Percentiles rank a stretch among this genome's conserved stretches.
These are phyloP conservation scores for Podila horticola DNA, from an alignment of 192 early-diverging fungal species.

Conservation along the genomic window DNA sequence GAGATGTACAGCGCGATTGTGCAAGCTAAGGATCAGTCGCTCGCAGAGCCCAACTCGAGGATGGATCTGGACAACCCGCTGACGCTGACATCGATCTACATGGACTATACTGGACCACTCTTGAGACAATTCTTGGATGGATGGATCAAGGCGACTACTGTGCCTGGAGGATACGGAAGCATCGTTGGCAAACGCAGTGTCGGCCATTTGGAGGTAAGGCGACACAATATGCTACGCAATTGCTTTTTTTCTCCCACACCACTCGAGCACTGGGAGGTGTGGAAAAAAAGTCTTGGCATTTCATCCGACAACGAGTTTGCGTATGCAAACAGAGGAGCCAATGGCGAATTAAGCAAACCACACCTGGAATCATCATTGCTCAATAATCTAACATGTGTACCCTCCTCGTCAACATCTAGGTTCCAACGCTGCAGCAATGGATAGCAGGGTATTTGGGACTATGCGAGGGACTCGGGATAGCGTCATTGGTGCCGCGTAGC, in stretches of 20 bases:
- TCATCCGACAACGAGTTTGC: neutral
- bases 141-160: conserved; percentile 22
- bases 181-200: conserved; percentile 26
- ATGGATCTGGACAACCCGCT: neutral
- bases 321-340: too few relatives aligned
- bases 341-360: too few relatives aligned
- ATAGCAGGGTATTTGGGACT: conserved; percentile 35
- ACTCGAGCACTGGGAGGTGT: too few relatives aligned
- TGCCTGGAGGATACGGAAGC: conserved; percentile 34
- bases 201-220: conserved; percentile 28
- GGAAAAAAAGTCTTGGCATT: conserved; percentile 24
- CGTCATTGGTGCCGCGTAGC: conserved; percentile 2
- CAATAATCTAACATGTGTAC: too few relatives aligned
- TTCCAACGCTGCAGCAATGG: conserved; percentile 35
- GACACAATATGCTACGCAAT: neutral
- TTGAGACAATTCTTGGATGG: conserved; percentile 28
- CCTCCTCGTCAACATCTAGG: neutral
- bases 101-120: conserved; percentile 22
- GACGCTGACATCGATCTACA: conserved; percentile 20
- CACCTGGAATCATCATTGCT: too few relatives aligned
- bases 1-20: conserved; percentile 21
- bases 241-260: too few relatives aligned
- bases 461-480: conserved; percentile 27
- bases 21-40: conserved; percentile 14
- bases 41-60: neutral